Evolutionary conservation across 192 early-diverging fungal genomes (phyloP), one percentile per base, ranked within the genome.

Genomic region (Gaertneriomyces semiglobifer): DNA sequence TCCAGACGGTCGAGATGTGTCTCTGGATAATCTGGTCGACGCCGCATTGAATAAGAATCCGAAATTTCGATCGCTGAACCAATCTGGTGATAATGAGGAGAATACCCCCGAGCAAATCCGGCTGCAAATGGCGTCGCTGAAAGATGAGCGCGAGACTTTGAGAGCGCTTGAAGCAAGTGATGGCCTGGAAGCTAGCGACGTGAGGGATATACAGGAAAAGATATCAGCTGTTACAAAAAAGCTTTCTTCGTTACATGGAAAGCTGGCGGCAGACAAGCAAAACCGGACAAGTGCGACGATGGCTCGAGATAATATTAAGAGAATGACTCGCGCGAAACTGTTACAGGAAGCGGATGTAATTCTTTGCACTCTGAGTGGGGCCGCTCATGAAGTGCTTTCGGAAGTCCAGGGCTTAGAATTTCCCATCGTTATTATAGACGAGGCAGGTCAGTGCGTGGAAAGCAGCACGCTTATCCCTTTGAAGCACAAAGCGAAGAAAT

Each of bases 401-500:
- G 79, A 81, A 44, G 66, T 90, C 9, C 62, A 75, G 20, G 65
- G 70, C 10, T 79, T 90, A 43, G 77, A 79, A 7, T 98, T 95
- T 72, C 72, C 69, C n/a, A 77, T 73, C 6, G 78, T 96, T 9
- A 95, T 98, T 62, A 90, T 98, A 59, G 96, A 98, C 69, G 96
- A 98, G 73, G 96, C 96, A 0, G 93, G 93, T 20, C 96, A 98
- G 68, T 87, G 91, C 3, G 87, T 93, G 33, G 96, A 98, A 72
- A 78, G 94, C 10, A 83, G 85, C 19, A 87, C 88, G 6, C 58
- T 97, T 66, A 97, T 98, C 71, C 94, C 96, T 16, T 70, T 96
- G 10, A 88, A 89, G 50, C 92, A 90, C 53, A 88, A 87, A 19
- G 88, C 84, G 42, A 85, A 88, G 44, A 83, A 89, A 20, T 91